Base-by-base conservation (phyloP, 2,329 filamentous ascomycete species). In the Talaromyces sp. region DNA sequence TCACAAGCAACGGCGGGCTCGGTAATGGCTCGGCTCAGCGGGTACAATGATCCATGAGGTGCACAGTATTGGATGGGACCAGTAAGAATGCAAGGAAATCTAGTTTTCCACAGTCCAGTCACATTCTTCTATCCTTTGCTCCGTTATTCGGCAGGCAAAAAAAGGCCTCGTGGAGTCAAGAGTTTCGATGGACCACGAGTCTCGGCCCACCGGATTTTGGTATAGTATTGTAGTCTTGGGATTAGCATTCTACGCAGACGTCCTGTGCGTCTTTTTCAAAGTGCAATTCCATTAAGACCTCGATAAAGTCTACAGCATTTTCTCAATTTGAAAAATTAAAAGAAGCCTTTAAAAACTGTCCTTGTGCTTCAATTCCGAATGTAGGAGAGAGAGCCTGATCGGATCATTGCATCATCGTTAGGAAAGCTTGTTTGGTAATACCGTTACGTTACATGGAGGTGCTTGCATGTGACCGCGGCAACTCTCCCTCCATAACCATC, bases 1-100 rank as follows among this genome's bases (percentile, higher is more conserved):
- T 62, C 58, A 61, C 66, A 64, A 27, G 68, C 69, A 68, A 71
- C 71, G 63, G 60, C 62, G 61, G 62, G 57, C 62, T 64, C 73
- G 73, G 73, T 72, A 75, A 75, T 72, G 68, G 65, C 69, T 75
- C 73, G 73, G 73, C 68, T 74, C 69, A 73, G 67, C 72, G 73
- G 72, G 71, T 70, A 63, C 67, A 62, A 53, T 29, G 5, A 14
- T 27, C 27, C 38, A 32, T 50, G 19, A 50, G 46, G 19, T 21
- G 46, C 6, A 9, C 21, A 9, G 17, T 29, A 26, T 4, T 29
- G 24, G 53, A 58, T 43, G 51, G 55, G 70, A n/a, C 62, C 72
- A 74, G 75, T 57, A 43, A 52, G 13, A 52, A 27, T 29, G 1
- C 8, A 29, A 14, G 49, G 43, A 46, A 46, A 46, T 46, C 43